phyloP scores from a whole-genome alignment of 1,139 yeast genomes.

The Geotrichum candidum region DNA sequence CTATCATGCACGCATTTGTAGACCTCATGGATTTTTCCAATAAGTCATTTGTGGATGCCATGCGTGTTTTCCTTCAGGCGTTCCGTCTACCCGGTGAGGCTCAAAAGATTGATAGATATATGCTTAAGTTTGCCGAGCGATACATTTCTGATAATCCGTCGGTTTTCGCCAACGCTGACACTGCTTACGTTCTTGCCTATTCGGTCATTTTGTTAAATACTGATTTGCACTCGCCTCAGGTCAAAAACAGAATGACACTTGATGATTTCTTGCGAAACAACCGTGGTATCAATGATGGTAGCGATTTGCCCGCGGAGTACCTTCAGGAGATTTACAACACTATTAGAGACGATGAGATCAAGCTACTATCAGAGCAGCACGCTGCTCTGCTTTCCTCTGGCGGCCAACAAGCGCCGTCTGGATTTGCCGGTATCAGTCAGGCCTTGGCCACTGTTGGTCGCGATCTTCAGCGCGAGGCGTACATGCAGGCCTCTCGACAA shows the following conservation, averaged over 20 bases:
- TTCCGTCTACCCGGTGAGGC: constrained; percentile 97
- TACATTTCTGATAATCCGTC: constrained; percentile 82
- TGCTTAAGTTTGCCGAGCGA: constrained; percentile 94
- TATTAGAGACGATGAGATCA: constrained; percentile 77
- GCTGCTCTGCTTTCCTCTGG: constrained; percentile 77
- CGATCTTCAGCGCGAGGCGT: constrained; percentile 77
- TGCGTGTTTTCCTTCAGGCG: constrained; percentile 75
- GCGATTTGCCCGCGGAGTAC: constrained; percentile 71
- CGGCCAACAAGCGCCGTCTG: constrained; percentile 34
- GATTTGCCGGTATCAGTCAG: constrained; percentile 46
- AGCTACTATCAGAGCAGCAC: constrained; percentile 87
- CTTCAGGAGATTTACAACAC: constrained; percentile 67
- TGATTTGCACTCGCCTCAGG: constrained; percentile 84
- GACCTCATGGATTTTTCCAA: constrained; percentile 75
- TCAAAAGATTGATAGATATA: constrained; percentile 91
- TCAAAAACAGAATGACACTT: constrained; percentile 77
- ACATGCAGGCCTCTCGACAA: constrained; percentile 85
- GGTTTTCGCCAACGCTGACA: constrained; percentile 86
- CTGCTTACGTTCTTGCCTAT: constrained; percentile 88
- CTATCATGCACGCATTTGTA: constrained; percentile 90
- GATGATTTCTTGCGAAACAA: constrained; percentile 84
- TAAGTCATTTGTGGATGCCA: constrained; percentile 72
- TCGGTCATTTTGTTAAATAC: constrained; percentile 92
- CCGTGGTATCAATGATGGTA: constrained; percentile 86
- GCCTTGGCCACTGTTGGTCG: constrained; percentile 58